phyloP scores from a whole-genome alignment of 2,329 filamentous ascomycete genomes.

The Knoxdaviesia capensis region DNA sequence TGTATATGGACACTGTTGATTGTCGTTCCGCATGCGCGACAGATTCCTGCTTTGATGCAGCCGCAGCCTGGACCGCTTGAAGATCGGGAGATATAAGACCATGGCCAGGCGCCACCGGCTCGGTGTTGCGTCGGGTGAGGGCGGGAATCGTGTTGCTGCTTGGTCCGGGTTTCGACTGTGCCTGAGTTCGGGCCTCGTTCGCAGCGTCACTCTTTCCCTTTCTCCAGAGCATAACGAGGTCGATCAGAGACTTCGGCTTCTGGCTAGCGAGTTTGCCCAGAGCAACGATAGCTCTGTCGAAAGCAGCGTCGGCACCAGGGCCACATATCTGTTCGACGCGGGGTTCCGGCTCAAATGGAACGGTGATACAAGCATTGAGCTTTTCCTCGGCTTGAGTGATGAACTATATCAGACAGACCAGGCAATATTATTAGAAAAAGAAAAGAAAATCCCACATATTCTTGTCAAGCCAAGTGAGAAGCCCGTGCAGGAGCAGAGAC shows the following conservation, averaged over 20 bases:
- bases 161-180: too few relatives aligned
- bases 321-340: conserved; percentile 82
- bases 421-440: neutral
- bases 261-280: conserved; percentile 86
- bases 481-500: neutral
- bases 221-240: conserved; percentile 95
- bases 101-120: conserved; percentile 34
- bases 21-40: conserved; percentile 68
- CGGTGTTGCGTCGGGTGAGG: conserved; percentile 53
- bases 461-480: neutral
- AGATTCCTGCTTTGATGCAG: conserved; percentile 42
- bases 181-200: conserved; percentile 35
- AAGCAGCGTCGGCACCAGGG: conserved; percentile 65
- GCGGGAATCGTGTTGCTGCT: conserved; percentile 17
- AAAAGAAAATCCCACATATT: neutral
- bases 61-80: conserved; percentile 11
- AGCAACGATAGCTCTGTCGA: conserved; percentile 86
- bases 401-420: conserved; percentile 31
- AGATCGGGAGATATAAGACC: conserved; percentile 12
- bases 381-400: conserved; percentile 94
- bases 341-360: conserved; percentile 61
- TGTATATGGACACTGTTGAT: conserved; percentile 87
- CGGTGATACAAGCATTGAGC: conserved; percentile 69
- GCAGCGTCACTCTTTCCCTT: conserved; percentile 89
- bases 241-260: conserved; percentile 86